Base-by-base conservation (phyloP, 2,329 filamentous ascomycete genomes). In the Aaosphaeria arxii region DNA sequence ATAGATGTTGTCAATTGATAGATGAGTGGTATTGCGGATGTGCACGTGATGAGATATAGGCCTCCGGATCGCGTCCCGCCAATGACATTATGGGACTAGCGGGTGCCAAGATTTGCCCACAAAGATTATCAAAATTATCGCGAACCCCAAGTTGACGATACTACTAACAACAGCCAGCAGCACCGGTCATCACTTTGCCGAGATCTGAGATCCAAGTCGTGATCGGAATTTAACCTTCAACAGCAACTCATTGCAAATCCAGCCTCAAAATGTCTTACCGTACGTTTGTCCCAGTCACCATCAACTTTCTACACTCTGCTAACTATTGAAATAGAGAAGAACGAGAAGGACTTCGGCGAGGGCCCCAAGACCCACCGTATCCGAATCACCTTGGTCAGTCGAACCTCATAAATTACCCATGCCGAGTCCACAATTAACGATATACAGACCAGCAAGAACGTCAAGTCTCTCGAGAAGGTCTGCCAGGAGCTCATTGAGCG, bases 401-500 rank as follows among this genome's bases (percentile, higher is more conserved):
- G n/a, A 40, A 9, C 11, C 7, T 40, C 9, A 40, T 28, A n/a
- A n/a, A 36, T 9, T n/a, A 36, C 33, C 2, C 4, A 9, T 9
- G 33, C n/a, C 33, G 33, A 9, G n/a, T 9, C n/a, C 9, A 36
- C 9, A 9, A 36, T 36, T n/a, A 9, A n/a, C 33, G 7, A 36
- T 9, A 2, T n/a, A 2, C 7, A 9, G 9, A 36, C 33, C 33
- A 36, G 33, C 33, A 36, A 36, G 33, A 36, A 36, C 81, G 92
- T 97, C 73, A 81, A 86, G 73, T 86, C 91, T 65, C 89, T 97
- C 73, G 94, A 97, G 86, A 96, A 71, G 63, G 92, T 97, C 75
- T 96, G 90, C 85, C 82, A 85, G 73, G 94, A 97, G 82, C 89
- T 99, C 75, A 91, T 97, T 76, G 94, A 99, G 80, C 92, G 94